Evolutionary conservation across 2,329 filamentous ascomycete genomes (phyloP).

Genomic region (Drechslerella dactyloides): DNA sequence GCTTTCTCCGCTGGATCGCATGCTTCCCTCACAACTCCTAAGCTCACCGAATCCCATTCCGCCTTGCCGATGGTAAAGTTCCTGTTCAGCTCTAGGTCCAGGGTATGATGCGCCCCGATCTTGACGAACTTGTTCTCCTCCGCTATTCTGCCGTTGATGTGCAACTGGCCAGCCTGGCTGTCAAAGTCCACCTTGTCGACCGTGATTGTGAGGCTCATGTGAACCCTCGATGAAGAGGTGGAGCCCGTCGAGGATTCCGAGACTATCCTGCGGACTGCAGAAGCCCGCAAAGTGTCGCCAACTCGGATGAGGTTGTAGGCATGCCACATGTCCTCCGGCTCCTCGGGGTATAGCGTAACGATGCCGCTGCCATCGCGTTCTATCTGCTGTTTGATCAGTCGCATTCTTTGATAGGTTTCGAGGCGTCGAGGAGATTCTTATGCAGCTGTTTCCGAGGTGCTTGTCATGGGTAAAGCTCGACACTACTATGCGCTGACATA

Average conservation of each 20-base stretch:
- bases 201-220: slow-evolving; percentile 69
- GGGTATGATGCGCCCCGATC: slow-evolving; percentile 71
- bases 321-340: slow-evolving; percentile 82
- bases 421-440: neutral
- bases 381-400: slow-evolving; percentile 71
- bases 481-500: too few relatives aligned
- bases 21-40: slow-evolving; percentile 77
- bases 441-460: too few relatives aligned
- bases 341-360: slow-evolving; percentile 72
- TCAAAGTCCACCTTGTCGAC: slow-evolving; percentile 74
- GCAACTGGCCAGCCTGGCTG: slow-evolving; percentile 70
- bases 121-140: slow-evolving; percentile 72
- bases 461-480: too few relatives aligned
- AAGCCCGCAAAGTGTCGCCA: slow-evolving; percentile 69
- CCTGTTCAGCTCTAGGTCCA: slow-evolving; percentile 84
- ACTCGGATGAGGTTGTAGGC: slow-evolving; percentile 75
- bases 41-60: slow-evolving; percentile 86
- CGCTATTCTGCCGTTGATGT: slow-evolving; percentile 70
- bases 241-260: slow-evolving; percentile 67
- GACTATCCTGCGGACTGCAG: slow-evolving; percentile 71
- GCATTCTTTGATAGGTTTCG: slow-evolving; percentile 61
- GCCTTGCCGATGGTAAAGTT: slow-evolving; percentile 88
- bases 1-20: slow-evolving; percentile 79
- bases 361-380: slow-evolving; percentile 71
- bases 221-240: slow-evolving; percentile 69